Conservation (phyloP, 352 stramenopile genomes). For the Phytopythium sindhum region DNA sequence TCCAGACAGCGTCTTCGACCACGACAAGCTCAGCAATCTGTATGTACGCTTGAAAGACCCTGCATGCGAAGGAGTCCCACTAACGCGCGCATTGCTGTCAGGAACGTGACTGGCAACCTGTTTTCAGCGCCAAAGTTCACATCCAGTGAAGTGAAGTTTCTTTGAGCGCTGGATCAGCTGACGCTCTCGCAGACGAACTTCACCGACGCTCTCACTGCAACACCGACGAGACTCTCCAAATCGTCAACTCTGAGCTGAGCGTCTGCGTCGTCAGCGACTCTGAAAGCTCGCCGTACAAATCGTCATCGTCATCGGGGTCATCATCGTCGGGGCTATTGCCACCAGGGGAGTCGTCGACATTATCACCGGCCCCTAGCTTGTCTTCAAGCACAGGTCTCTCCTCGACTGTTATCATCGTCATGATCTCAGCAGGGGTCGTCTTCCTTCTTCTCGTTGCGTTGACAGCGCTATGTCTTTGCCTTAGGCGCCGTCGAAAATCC, state of each 20-base stretch:
- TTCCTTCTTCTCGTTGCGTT: not conserved
- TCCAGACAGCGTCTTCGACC: constrained; percentile 39
- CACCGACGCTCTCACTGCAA: not conserved
- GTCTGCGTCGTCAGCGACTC: constrained; percentile 23
- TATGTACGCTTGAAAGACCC: not conserved
- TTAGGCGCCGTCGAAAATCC: not conserved
- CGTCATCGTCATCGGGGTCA: constrained; percentile 21
- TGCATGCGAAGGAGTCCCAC: not conserved
- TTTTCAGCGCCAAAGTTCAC: constrained; percentile 35
- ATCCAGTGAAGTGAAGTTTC: constrained; percentile 20
- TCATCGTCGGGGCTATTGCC: not conserved
- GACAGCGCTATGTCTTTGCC: not conserved
- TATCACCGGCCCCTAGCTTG: not conserved
- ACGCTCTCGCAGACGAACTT: constrained; percentile 1
- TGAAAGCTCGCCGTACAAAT: constrained; percentile 20
- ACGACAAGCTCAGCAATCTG: constrained; percentile 40
- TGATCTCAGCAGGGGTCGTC: not conserved
- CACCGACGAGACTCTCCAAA: not conserved
- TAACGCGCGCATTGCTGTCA: not conserved
- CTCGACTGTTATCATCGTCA: not conserved
- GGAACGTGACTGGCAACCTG: constrained; percentile 37
- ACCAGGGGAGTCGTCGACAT: not conserved
- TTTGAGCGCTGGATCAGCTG: not conserved
- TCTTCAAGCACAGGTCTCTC: not conserved
- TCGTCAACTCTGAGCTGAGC: constrained; percentile 11